Percentiles rank a stretch among this genome's conserved stretches.
Evolutionary conservation across 139 green algal species (phyloP).

Genomic region (Micractinium sp.): DNA sequence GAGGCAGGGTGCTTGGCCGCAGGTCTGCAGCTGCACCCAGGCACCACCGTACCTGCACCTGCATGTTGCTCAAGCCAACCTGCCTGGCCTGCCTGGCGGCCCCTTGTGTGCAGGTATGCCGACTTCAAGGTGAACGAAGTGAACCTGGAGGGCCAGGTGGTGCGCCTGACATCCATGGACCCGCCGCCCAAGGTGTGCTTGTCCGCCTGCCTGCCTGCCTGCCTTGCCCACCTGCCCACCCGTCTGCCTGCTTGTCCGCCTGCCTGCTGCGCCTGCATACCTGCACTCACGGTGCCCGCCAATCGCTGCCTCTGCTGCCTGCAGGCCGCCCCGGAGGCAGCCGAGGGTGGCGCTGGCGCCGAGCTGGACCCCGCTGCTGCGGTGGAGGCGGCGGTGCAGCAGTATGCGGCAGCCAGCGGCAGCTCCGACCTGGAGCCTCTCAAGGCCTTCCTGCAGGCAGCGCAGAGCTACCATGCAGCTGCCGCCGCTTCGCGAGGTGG

Average conservation of each 20-base stretch:
- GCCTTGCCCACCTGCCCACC: too few species aligned
- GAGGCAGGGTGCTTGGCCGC: neutral
- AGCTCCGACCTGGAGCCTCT: neutral
- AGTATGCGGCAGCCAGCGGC: conserved; percentile 3
- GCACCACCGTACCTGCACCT: too few species aligned
- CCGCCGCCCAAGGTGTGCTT: neutral
- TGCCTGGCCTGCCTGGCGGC: neutral
- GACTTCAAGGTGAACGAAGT: conserved; percentile 92
- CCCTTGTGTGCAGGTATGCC: conserved; percentile 62
- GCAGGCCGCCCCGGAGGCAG: neutral
- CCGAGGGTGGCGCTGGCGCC: neutral
- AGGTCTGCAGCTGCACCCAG: too few species aligned
- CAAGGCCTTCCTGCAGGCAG: neutral
- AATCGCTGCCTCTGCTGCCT: neutral
- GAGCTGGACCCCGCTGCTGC: neutral
- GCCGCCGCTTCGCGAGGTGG: too few species aligned
- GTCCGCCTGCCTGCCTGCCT: too few species aligned
- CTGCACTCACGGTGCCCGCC: too few species aligned
- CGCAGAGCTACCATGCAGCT: neutral
- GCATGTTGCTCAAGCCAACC: neutral
- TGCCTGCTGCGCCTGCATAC: neutral
- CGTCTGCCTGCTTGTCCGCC: neutral
- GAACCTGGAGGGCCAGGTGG: conserved; percentile 58
- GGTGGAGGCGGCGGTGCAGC: conserved; percentile 1
- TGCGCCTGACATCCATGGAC: conserved; percentile 54